Base-by-base conservation (phyloP, 1,284 basidiomycete genomes). In the Austroboletus niveus region DNA sequence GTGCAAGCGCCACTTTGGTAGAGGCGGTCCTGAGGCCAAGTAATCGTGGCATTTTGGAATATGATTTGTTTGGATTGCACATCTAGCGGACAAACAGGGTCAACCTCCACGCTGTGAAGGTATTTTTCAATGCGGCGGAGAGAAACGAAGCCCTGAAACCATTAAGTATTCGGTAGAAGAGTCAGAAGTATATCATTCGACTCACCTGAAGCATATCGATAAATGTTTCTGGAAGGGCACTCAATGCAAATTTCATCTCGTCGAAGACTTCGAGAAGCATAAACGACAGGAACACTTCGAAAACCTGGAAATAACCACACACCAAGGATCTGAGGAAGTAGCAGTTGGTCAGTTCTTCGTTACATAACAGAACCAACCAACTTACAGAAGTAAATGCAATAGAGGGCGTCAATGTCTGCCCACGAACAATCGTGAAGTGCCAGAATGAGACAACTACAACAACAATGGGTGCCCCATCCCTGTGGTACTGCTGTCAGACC, bases 81-180 rank as follows among this genome's bases (percentile, higher is more conserved):
- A n/a, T 76, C 70, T 10, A 88, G 69, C 8, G 83, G 80, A 14
- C 76, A 76, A 8, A 87, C 83, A 0, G 75, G 66, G 1, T 76
- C 66, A 12, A 94, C 82, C 69, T 94, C 92, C 2, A 79, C 79
- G 8, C 81, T 79, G 43, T 81, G 75, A 38, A 94, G 79, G 68
- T 94, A 96, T 65, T 92, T 94, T 67, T 96, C 92, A 57, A 97
- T 95, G 45, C 94, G 89, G 14, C 89, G 83, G 43, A 95, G 77
- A 4, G 92, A 95, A 20, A 96, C 91, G 49, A 92, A 79, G 49
- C 84, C 80, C 79, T 92, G 58, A n/a, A 61, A 34, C 29, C 38
- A 0, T 40, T 36, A 8, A 8, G 7, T 3, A 30, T 51, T 57
- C 32, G 48, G 29, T 30, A 46, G 30, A 32, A 12, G 34, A 8